Evolutionary conservation across 768 basidiomycete species (phyloP).

Genomic region (Hysterangium stoloniferum): DNA sequence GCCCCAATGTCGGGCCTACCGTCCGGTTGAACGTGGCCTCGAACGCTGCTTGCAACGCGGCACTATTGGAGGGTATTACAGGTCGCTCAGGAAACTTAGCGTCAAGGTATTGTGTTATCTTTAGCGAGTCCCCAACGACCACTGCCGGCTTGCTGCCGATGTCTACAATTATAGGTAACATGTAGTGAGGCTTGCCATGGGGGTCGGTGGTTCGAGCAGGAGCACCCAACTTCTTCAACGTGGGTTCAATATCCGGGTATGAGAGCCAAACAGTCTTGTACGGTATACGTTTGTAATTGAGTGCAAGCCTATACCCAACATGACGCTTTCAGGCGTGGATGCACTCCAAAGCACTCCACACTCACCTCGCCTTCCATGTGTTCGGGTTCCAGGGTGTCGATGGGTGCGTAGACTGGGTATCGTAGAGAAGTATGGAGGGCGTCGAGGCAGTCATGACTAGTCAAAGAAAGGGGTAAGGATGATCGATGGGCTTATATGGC

Average conservation of each 20-base stretch:
- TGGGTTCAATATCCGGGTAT: slow-evolving; percentile 32
- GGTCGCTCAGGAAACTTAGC: slow-evolving; percentile 58
- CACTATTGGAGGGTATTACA: slow-evolving; percentile 62
- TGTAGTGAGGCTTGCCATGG: slow-evolving; percentile 57
- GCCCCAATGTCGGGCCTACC: slow-evolving; percentile 56
- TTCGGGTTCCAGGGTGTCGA: slow-evolving; percentile 24
- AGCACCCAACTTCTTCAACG: slow-evolving; percentile 27
- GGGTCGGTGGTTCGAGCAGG: slow-evolving; percentile 27
- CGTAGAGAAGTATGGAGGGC: slow-evolving; percentile 26
- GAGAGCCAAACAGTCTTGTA: slow-evolving; percentile 39
- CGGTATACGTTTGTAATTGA: slow-evolving; percentile 31
- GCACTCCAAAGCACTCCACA: neutral
- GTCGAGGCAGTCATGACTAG: too few species aligned
- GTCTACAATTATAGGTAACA: slow-evolving; percentile 64
- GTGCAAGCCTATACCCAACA: slow-evolving; percentile 18
- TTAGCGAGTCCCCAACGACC: slow-evolving; percentile 50
- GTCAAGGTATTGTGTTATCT: slow-evolving; percentile 70
- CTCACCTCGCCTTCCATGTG: slow-evolving; percentile 31
- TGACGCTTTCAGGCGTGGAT: neutral
- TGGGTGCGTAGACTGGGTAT: slow-evolving; percentile 22
- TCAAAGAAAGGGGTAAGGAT: too few species aligned
- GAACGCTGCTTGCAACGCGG: slow-evolving; percentile 60
- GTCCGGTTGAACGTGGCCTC: slow-evolving; percentile 63
- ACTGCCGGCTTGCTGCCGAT: slow-evolving; percentile 39
- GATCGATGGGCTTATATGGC: too few species aligned